These are phyloP conservation scores for Fusarium ramigenum DNA, from an alignment of 2,329 filamentous ascomycete species.

Conservation along the genomic window DNA sequence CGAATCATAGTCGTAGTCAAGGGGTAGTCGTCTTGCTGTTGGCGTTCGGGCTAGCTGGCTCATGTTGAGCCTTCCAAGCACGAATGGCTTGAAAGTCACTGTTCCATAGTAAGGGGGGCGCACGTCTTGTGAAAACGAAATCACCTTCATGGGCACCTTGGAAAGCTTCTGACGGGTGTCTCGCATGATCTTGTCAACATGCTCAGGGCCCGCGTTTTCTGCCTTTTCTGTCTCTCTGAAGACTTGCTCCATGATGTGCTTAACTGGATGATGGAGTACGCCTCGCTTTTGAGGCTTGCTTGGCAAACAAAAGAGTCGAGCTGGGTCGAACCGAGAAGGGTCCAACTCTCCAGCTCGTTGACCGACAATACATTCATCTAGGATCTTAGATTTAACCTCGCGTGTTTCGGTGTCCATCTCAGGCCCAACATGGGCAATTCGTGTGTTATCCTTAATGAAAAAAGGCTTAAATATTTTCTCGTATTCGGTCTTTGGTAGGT, in stretches of 20 bases:
- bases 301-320: constrained; percentile 58
- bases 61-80: constrained; percentile 57
- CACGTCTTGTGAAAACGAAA: constrained; percentile 71
- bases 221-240: constrained; percentile 57
- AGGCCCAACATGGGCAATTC: constrained; percentile 70
- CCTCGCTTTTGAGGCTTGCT: constrained; percentile 55
- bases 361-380: constrained; percentile 63
- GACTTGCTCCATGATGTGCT: constrained; percentile 67
- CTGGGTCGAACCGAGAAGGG: constrained; percentile 54
- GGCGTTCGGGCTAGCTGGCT: constrained; percentile 64
- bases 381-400: constrained; percentile 58
- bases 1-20: constrained; percentile 86
- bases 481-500: constrained; percentile 61
- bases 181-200: constrained; percentile 46
- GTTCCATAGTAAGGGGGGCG: constrained; percentile 79
- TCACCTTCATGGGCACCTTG: constrained; percentile 69
- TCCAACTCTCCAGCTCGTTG: constrained; percentile 55
- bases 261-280: constrained; percentile 61
- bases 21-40: constrained; percentile 63
- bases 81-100: constrained; percentile 67
- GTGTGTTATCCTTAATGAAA: constrained; percentile 77
- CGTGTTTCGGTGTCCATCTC: constrained; percentile 67
- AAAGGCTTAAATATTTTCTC: constrained; percentile 82
- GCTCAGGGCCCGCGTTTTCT: constrained; percentile 49
- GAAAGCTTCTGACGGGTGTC: constrained; percentile 55